Evolutionary conservation across 2,329 filamentous ascomycete species (phyloP).

Genomic region (Fusarium graminum): DNA sequence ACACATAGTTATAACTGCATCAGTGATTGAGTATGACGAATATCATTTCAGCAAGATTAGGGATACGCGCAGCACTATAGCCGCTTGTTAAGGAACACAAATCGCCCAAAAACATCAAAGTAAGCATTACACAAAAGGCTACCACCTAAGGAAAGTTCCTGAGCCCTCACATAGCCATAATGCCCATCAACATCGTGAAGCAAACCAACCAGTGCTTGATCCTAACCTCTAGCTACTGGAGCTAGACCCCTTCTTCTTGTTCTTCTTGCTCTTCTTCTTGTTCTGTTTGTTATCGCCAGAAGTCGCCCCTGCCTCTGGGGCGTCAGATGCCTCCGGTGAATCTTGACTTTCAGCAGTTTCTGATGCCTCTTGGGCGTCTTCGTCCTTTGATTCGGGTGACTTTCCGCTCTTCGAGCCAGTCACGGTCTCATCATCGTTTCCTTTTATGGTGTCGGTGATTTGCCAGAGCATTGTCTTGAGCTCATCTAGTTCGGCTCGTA

Average conservation of each 20-base stretch:
- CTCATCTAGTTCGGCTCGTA: constrained; percentile 70
- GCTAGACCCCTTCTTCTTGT: constrained; percentile 47
- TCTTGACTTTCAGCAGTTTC: constrained; percentile 37
- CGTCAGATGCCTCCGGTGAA: constrained; percentile 25
- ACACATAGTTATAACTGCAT: background rate
- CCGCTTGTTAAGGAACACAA: background rate
- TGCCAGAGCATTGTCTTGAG: constrained; percentile 64
- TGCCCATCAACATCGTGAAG: background rate
- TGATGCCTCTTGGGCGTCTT: constrained; percentile 19
- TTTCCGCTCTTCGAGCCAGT: constrained; percentile 22
- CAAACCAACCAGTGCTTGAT: constrained; percentile 2
- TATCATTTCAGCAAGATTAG: background rate
- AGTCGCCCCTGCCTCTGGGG: constrained; percentile 28
- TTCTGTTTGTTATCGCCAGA: constrained; percentile 37
- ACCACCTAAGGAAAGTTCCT: background rate
- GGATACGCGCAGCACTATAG: background rate
- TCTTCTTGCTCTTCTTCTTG: constrained; percentile 48
- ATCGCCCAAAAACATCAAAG: background rate
- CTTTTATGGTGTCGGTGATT: constrained; percentile 47
- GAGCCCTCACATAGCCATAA: background rate
- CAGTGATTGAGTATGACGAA: background rate
- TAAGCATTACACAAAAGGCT: background rate
- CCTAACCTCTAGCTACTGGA: constrained; percentile 27
- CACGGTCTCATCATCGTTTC: constrained; percentile 10
- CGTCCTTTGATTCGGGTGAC: constrained; percentile 15